These are phyloP conservation scores for Syncephalis plumigaleata DNA, from an alignment of 371 early-diverging fungal genomes.

Conservation along the genomic window DNA sequence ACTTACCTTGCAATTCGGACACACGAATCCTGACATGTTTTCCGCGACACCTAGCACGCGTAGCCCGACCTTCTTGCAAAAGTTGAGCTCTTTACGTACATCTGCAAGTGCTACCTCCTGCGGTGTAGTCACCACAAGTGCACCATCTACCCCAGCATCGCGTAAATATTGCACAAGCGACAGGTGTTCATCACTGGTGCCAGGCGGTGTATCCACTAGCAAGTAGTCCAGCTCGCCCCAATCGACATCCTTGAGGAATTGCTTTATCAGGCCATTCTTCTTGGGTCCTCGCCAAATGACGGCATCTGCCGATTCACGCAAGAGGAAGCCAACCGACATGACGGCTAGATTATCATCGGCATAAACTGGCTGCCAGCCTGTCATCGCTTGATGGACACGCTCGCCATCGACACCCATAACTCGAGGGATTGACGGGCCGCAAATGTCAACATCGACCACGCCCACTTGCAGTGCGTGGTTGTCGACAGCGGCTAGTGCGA, in stretches of 20 bases:
- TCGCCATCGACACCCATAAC: slow-evolving; percentile 83
- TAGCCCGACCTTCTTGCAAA: slow-evolving; percentile 84
- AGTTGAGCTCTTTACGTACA: slow-evolving; percentile 89
- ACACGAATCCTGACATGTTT: slow-evolving; percentile 97
- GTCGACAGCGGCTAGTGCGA: slow-evolving; percentile 48
- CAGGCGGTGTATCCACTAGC: slow-evolving; percentile 98
- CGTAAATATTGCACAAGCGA: slow-evolving; percentile 65
- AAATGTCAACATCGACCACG: slow-evolving; percentile 97
- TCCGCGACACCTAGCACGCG: slow-evolving; percentile 92
- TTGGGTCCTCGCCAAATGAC: slow-evolving; percentile 99
- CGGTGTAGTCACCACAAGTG: slow-evolving; percentile 95
- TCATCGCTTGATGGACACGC: slow-evolving; percentile 60
- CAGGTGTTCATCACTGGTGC: slow-evolving; percentile 97
- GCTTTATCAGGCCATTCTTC: slow-evolving; percentile 89
- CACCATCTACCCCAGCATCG: slow-evolving; percentile 69
- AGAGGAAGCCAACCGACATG: slow-evolving; percentile 95
- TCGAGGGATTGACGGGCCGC: slow-evolving; percentile 96
- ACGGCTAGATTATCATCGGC: slow-evolving; percentile 77
- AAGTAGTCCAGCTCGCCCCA: slow-evolving; percentile 88
- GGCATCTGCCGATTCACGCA: slow-evolving; percentile 76
- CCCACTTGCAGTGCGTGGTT: slow-evolving; percentile 44
- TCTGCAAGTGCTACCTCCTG: slow-evolving; percentile 95
- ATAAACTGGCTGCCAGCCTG: slow-evolving; percentile 85
- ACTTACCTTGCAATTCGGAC: slow-evolving; percentile 59
- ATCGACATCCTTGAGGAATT: slow-evolving; percentile 92